Percentiles rank a stretch among this genome's conserved stretches.
Conservation (phyloP, 2,329 filamentous ascomycete species). For the Cladosporium velox region DNA sequence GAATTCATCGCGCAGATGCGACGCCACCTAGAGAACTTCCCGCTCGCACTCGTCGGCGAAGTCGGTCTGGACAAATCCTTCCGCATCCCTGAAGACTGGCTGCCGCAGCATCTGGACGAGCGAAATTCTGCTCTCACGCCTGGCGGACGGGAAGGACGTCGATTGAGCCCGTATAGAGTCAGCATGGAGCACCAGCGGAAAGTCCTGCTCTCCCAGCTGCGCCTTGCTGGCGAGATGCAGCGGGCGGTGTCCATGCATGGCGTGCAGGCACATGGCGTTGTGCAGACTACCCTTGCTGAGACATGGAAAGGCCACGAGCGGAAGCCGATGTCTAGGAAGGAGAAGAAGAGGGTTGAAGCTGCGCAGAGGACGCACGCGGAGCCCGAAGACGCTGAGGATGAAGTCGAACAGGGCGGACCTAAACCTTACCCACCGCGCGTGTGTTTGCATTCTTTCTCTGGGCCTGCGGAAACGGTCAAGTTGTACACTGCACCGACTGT, state of each 20-base stretch:
- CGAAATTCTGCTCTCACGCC: conserved; percentile 60
- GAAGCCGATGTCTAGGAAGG: conserved; percentile 60
- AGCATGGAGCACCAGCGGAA: conserved; percentile 67
- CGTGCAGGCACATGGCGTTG: conserved; percentile 72
- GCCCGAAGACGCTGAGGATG: conserved; percentile 22
- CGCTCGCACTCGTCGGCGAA: conserved; percentile 71
- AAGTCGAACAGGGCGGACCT: conserved; percentile 14
- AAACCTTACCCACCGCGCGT: conserved; percentile 81
- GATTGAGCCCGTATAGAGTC: conserved; percentile 68
- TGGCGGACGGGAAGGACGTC: conserved; percentile 69
- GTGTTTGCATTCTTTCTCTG: conserved; percentile 93
- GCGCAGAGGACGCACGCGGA: conserved; percentile 22
- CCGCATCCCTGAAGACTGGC: conserved; percentile 66
- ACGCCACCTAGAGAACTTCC: conserved; percentile 57
- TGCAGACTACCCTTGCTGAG: conserved; percentile 65
- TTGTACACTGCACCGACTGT: conserved; percentile 75
- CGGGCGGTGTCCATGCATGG: conserved; percentile 71
- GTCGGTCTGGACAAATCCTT: conserved; percentile 77
- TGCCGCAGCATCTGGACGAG: conserved; percentile 41
- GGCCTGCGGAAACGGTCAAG: conserved; percentile 69
- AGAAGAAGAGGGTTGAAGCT: conserved; percentile 44
- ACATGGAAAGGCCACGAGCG: conserved; percentile 72
- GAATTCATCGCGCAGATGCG: conserved; percentile 60
- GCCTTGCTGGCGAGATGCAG: conserved; percentile 66
- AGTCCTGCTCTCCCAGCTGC: conserved; percentile 68